Percentiles rank a stretch among this genome's conserved stretches.
These are phyloP conservation scores for Agapanthus africanus DNA, from an alignment of 106 monocot genomes.

Conservation along the genomic window DNA sequence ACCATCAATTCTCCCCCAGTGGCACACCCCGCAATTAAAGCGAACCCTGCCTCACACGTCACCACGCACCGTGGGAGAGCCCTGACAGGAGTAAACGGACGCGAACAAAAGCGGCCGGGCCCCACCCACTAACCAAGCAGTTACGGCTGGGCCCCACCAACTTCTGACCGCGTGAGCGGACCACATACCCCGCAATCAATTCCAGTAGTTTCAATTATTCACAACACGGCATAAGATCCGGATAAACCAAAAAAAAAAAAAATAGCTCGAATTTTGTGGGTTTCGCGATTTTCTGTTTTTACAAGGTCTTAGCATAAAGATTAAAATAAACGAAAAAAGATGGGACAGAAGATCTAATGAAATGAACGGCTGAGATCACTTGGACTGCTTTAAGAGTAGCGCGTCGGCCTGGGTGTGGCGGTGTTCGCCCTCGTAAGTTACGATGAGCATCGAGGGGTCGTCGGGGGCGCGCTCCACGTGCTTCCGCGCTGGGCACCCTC, in stretches of 20 bases:
- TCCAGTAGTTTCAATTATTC: background rate
- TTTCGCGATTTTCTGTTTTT: constrained; percentile 8
- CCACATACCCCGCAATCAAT: background rate
- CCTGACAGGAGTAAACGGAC: constrained; percentile 10
- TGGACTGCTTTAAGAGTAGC: background rate
- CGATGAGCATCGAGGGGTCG: constrained; percentile 76
- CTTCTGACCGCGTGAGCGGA: constrained; percentile 3
- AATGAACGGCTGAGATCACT: constrained; percentile 14
- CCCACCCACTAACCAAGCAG: background rate
- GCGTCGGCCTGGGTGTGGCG: constrained; percentile 26
- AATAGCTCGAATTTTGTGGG: background rate
- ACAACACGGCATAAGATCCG: background rate
- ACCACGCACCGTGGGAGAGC: background rate
- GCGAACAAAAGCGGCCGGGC: background rate
- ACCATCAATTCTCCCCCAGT: background rate
- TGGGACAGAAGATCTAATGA: background rate
- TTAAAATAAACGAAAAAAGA: background rate
- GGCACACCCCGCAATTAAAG: background rate
- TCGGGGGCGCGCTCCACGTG: constrained; percentile 87
- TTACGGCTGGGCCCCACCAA: background rate
- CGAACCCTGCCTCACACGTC: background rate
- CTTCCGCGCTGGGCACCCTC: constrained; percentile 81
- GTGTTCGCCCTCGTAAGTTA: constrained; percentile 91
- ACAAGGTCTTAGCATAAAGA: constrained; percentile 1
- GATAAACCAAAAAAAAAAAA: background rate